These are phyloP conservation scores for Lipomyces yamadae DNA, from an alignment of 805 yeast genomes.

Conservation along the genomic window DNA sequence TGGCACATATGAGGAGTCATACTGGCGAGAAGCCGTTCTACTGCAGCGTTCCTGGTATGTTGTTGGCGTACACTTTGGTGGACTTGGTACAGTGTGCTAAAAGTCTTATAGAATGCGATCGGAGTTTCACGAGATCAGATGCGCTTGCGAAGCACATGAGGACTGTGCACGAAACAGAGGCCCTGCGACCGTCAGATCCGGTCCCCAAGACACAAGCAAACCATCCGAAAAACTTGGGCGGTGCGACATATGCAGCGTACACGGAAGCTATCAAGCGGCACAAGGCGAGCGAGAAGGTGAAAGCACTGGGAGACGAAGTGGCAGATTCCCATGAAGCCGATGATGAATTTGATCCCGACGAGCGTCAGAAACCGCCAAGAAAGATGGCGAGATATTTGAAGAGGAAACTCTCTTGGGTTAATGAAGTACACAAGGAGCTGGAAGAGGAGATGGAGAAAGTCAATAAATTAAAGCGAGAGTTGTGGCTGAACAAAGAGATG, in stretches of 20 bases:
- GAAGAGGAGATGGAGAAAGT: conserved; percentile 38
- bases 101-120: conserved; percentile 58
- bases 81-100: neutral
- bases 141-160: conserved; percentile 68
- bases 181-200: conserved; percentile 35
- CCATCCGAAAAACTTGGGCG: conserved; percentile 23
- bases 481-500: conserved; percentile 47
- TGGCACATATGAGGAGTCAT: conserved; percentile 68
- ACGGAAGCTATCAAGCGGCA: conserved; percentile 9
- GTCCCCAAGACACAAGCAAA: conserved; percentile 18
- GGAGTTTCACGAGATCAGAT: conserved; percentile 62
- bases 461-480: conserved; percentile 31
- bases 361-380: conserved; percentile 18
- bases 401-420: conserved; percentile 45
- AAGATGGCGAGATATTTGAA: conserved; percentile 38
- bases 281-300: conserved; percentile 10
- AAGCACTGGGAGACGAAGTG: conserved; percentile 6
- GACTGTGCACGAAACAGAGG: conserved; percentile 58
- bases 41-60: conserved; percentile 56
- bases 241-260: conserved; percentile 18
- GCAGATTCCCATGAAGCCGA: conserved; percentile 9
- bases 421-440: conserved; percentile 40
- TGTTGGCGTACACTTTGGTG: neutral
- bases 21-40: conserved; percentile 69
- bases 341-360: conserved; percentile 33